A percentile compares a stretch with the other conserved stretches of the same genome.
Evolutionary conservation across 345 rosid species (phyloP).

Genomic region (Eutrema japonicum): DNA sequence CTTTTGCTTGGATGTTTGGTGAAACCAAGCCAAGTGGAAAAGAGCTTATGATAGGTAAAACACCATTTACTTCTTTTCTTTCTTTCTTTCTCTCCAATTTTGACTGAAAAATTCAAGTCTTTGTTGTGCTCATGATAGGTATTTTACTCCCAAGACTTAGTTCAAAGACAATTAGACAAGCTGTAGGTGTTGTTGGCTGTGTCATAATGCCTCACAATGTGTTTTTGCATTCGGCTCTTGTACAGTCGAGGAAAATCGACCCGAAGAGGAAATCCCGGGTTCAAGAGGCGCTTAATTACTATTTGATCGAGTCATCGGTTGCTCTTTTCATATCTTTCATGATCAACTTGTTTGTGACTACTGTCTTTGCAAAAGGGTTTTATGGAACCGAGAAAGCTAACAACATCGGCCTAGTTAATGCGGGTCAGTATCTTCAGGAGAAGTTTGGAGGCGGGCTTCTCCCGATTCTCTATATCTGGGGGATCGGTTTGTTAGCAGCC

Average conservation of each 20-base stretch:
- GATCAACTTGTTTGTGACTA: constrained; percentile 88
- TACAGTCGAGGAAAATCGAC: constrained; percentile 83
- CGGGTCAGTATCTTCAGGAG: constrained; percentile 82
- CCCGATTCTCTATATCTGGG: constrained; percentile 94
- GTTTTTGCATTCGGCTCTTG: constrained; percentile 93
- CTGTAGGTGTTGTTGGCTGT: constrained; percentile 94
- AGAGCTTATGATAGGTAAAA: constrained; percentile 71
- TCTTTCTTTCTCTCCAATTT: not conserved
- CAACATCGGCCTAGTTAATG: constrained; percentile 79
- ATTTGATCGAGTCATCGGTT: constrained; percentile 74
- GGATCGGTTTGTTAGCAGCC: constrained; percentile 93
- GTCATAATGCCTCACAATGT: constrained; percentile 98
- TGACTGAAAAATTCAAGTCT: not conserved
- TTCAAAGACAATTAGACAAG: constrained; percentile 89
- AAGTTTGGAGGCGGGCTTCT: constrained; percentile 85
- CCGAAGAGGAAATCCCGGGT: constrained; percentile 67
- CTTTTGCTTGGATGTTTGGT: constrained; percentile 93
- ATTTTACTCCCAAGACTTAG: constrained; percentile 84
- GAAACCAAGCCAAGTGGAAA: constrained; percentile 81
- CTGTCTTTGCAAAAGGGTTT: constrained; percentile 90
- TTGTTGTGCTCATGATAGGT: constrained; percentile 48
- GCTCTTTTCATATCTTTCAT: constrained; percentile 77
- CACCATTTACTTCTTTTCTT: not conserved
- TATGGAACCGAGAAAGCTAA: constrained; percentile 74
- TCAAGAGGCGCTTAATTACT: constrained; percentile 91